Evolutionary conservation across 129 eudicot genomes (phyloP).

Genomic region (Kitagawia praeruptora): DNA sequence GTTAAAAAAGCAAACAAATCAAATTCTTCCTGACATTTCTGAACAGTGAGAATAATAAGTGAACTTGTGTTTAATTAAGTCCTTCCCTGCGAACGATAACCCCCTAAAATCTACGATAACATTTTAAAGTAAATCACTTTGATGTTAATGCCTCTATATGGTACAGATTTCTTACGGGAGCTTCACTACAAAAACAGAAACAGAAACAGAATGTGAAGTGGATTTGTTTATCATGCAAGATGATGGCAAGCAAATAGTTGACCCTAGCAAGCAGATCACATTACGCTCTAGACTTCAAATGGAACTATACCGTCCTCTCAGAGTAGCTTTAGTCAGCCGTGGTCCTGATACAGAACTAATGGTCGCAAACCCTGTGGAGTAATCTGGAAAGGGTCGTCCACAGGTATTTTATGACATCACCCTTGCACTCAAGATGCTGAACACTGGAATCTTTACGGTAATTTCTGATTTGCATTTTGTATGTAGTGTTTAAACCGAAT

Average conservation of each 20-base stretch:
- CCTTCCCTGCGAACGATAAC: too few relatives aligned
- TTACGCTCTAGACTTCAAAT: conserved; percentile 53
- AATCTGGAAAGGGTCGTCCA: conserved; percentile 91
- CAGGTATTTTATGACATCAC: conserved; percentile 81
- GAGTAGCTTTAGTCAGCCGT: conserved; percentile 65
- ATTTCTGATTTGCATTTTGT: conserved; percentile 8
- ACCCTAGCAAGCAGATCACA: conserved; percentile 50
- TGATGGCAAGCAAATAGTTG: conserved; percentile 72
- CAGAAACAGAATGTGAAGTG: conserved; percentile 51
- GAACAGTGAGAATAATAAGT: too few relatives aligned
- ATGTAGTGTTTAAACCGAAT: background rate
- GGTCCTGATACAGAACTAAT: conserved; percentile 92
- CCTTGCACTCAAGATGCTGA: conserved; percentile 79
- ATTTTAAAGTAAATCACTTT: background rate
- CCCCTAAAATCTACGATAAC: too few relatives aligned
- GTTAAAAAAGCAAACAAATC: too few relatives aligned
- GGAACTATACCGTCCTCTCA: conserved; percentile 66
- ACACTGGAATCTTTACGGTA: conserved; percentile 73
- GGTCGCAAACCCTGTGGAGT: conserved; percentile 87
- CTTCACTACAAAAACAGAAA: conserved; percentile 31
- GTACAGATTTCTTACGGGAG: conserved; percentile 79
- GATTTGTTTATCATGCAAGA: conserved; percentile 71
- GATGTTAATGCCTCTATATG: conserved; percentile 1
- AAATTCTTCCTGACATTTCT: too few relatives aligned
- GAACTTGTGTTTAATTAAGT: too few relatives aligned